phyloP scores from a whole-genome alignment of 208 protist genomes.

The Tritrichomonas foetus region DNA sequence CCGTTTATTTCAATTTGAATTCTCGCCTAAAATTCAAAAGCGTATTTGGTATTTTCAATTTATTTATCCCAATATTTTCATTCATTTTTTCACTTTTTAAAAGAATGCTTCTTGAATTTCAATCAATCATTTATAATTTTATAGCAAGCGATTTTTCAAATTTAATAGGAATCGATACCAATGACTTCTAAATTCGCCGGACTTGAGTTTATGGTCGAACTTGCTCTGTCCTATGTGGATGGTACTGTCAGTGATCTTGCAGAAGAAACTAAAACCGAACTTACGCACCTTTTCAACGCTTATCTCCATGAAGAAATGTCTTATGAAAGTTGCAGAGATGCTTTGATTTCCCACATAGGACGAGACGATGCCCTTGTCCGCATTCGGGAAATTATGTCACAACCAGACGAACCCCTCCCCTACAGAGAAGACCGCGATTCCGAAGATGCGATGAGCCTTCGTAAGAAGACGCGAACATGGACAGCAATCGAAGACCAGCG shows the following conservation, averaged over 20 bases:
- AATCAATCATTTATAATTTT: too few species aligned
- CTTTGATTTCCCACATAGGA: neutral
- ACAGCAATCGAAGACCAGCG: neutral
- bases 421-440: neutral
- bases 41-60: too few species aligned
- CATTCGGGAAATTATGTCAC: neutral
- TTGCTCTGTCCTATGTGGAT: neutral
- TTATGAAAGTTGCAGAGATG: neutral
- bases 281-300: neutral
- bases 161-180: too few species aligned
- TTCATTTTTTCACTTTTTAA: too few species aligned
- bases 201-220: slow-evolving; percentile 1
- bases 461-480: neutral
- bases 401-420: neutral
- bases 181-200: too few species aligned
- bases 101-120: too few species aligned
- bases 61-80: too few species aligned
- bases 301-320: slow-evolving; percentile 7
- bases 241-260: neutral
- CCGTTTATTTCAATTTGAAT: too few species aligned
- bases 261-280: neutral
- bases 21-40: too few species aligned
- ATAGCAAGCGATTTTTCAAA: too few species aligned
- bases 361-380: neutral
- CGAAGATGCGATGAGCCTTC: neutral